These are phyloP conservation scores for Ceratocystis variospora DNA, from an alignment of 2,329 filamentous ascomycete genomes.

Conservation along the genomic window DNA sequence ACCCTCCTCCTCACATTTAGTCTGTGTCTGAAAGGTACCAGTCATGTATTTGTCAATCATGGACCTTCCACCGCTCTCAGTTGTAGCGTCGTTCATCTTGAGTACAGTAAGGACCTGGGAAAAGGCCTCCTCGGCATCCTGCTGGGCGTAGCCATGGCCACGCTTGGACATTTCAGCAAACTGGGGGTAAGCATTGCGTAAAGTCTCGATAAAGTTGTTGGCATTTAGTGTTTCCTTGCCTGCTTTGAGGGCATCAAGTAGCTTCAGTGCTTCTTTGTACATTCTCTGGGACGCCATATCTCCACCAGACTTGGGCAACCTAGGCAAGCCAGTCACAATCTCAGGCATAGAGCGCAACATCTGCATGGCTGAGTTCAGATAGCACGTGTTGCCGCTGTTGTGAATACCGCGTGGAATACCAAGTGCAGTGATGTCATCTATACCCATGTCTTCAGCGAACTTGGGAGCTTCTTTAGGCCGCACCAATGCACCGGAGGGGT, in stretches of 20 bases:
- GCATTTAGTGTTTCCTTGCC: conserved; percentile 69
- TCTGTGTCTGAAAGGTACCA: conserved; percentile 62
- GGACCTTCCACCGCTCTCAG: conserved; percentile 37
- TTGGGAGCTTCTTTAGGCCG: conserved; percentile 70
- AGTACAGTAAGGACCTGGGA: conserved; percentile 83
- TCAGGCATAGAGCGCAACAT: conserved; percentile 79
- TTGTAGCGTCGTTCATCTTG: conserved; percentile 28
- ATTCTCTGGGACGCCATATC: conserved; percentile 15
- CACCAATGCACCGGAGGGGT: conserved; percentile 40
- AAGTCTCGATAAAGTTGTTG: conserved; percentile 63
- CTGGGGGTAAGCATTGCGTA: conserved; percentile 72
- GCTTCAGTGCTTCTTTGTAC: conserved; percentile 25
- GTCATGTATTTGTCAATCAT: conserved; percentile 83
- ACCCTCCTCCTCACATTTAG: conserved; percentile 70
- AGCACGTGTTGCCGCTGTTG: conserved; percentile 96
- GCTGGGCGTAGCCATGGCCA: conserved; percentile 80
- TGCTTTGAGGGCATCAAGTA: conserved; percentile 69
- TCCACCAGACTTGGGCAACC: conserved; percentile 46
- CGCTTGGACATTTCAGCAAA: conserved; percentile 81
- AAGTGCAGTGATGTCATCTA: conserved; percentile 69
- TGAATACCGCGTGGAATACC: conserved; percentile 76
- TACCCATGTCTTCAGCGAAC: conserved; percentile 96
- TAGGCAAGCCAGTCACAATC: conserved; percentile 62
- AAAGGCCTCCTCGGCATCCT: conserved; percentile 97
- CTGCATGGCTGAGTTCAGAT: conserved; percentile 95